phyloP scores from a whole-genome alignment of 1,284 basidiomycete genomes.

The Naganishia albida region DNA sequence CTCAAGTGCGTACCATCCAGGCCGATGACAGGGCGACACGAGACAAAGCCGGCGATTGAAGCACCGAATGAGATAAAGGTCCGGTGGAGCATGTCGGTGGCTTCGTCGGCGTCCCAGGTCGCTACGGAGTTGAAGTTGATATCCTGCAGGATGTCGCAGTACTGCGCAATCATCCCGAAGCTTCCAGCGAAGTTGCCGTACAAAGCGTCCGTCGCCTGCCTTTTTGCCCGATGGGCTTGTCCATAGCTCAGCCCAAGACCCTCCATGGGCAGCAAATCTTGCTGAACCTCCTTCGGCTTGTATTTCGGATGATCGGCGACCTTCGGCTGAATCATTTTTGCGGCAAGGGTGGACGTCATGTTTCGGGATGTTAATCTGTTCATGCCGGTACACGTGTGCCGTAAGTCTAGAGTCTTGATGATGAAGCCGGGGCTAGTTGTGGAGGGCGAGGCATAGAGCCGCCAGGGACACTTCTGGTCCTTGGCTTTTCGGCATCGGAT shows the following conservation, averaged over 20 bases:
- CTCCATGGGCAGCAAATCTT: background rate
- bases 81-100: background rate
- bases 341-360: conserved; percentile 1
- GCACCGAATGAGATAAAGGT: background rate
- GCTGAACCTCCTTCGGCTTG: background rate
- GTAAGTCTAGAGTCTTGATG: background rate
- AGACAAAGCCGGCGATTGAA: background rate
- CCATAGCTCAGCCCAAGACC: background rate
- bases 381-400: background rate
- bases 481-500: background rate
- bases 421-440: background rate
- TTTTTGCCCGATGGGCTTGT: background rate
- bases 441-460: background rate
- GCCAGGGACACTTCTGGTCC: background rate
- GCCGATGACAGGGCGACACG: background rate
- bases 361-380: background rate
- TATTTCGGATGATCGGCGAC: conserved; percentile 3
- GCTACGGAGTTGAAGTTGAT: background rate
- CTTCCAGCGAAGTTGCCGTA: background rate
- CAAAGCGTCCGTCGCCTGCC: background rate
- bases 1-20: background rate
- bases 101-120: background rate
- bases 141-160: background rate
- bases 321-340: conserved; percentile 2
- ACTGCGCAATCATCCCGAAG: background rate